Conservation (phyloP, 441 rosid species). For the Croton laevigatus region DNA sequence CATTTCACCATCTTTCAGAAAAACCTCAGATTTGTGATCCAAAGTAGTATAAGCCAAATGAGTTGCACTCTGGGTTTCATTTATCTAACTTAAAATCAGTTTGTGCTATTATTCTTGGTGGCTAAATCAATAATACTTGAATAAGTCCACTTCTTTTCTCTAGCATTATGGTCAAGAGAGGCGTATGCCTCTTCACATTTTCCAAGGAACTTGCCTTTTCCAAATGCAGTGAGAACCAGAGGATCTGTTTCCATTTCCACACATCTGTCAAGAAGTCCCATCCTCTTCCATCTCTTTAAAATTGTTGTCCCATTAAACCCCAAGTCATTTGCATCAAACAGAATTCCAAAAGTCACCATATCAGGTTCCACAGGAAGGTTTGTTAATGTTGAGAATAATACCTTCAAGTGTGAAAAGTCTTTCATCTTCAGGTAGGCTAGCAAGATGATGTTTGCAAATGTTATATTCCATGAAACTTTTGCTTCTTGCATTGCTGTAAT, state of each 20-base stretch:
- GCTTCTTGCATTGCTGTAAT: slow-evolving; percentile 51
- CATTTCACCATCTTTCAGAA: too few relatives aligned
- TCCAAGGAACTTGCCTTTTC: slow-evolving; percentile 55
- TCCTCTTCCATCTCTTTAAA: slow-evolving; percentile 53
- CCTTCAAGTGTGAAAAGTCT: slow-evolving; percentile 42
- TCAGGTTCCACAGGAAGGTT: slow-evolving; percentile 46
- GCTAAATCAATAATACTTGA: slow-evolving; percentile 43
- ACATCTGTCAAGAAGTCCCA: slow-evolving; percentile 46
- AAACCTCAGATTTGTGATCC: neutral
- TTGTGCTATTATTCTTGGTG: slow-evolving; percentile 24
- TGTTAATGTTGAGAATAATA: slow-evolving; percentile 32
- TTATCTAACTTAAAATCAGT: neutral
- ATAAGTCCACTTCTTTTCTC: slow-evolving; percentile 47
- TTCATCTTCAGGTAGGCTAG: slow-evolving; percentile 56
- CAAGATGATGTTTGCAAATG: slow-evolving; percentile 48
- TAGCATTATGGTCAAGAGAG: slow-evolving; percentile 31
- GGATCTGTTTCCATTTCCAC: slow-evolving; percentile 61
- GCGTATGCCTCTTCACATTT: slow-evolving; percentile 43
- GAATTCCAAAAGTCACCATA: slow-evolving; percentile 59
- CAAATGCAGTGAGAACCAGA: slow-evolving; percentile 58
- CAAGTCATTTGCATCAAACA: slow-evolving; percentile 41
- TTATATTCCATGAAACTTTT: slow-evolving; percentile 45
- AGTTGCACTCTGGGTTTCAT: neutral
- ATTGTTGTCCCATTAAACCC: slow-evolving; percentile 44
- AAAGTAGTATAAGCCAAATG: neutral